Base-by-base conservation (phyloP, 225 moss, liverwort and hornwort genomes). In the Pseudoscleropodium purum region DNA sequence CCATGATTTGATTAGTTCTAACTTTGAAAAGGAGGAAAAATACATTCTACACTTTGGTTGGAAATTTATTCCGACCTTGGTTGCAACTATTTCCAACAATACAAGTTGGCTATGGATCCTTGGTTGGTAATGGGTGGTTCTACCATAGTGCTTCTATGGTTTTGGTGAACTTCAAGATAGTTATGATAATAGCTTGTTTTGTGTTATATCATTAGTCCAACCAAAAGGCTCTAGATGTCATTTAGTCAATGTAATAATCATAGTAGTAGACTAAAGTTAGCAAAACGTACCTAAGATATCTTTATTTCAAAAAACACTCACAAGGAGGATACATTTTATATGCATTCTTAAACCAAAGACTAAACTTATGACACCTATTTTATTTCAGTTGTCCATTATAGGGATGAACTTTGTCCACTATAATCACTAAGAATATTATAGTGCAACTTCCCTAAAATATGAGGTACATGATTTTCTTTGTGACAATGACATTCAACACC, bases 331-430 rank as follows among this genome's bases (percentile, higher is more conserved):
- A 49, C 4, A 49, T 11, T 2, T 31, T 49, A 1, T 31, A 19
- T 31, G 7, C 34, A 76, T 33, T 76, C 8, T 13, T 51, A 51
- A 75, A 33, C 7, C 1, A 33, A 49, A 33, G 10, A 47, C 4
- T 3, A 31, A 49, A 33, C 0, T 0, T 12, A 2, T 18, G 2
- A 3, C 19, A 75, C 2, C 0, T 75, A 0, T 4, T 75, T 7
- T 33, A 33, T 2, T 33, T 51, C 1, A 0, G 0, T 20, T 51
- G 33, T 13, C 20, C 8, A 20, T 7, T 19, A 8, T 1, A 30
- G 0, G 30, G 0, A 30, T 30, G 5, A 18, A 74, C 30, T 29
- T 45, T 0, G 0, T 49, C 2, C 0, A 2, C 33, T 18, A 51
- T 20, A 18, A 75, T 0, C 0, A 0, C 1, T 49, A 31, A 31